Conservation (phyloP, 1,139 yeast genomes). For the Arxiozyma slooffiae region DNA sequence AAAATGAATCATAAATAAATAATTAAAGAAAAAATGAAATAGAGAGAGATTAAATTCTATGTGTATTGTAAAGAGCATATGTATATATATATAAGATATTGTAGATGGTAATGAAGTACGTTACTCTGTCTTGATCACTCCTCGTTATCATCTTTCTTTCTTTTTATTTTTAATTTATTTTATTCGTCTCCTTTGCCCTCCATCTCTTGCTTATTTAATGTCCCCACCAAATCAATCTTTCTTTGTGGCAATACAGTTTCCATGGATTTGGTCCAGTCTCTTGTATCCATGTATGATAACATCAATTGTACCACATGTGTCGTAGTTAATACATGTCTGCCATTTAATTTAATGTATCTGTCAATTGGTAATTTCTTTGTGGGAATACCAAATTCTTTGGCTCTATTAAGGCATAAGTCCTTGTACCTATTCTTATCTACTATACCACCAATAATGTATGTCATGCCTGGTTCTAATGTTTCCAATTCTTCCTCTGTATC, state of each 20-base stretch:
- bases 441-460: conserved; percentile 88
- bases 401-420: conserved; percentile 70
- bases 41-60: background rate
- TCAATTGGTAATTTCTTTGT: conserved; percentile 84
- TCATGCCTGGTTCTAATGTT: conserved; percentile 52
- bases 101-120: no score
- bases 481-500: conserved; percentile 67
- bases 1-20: no score
- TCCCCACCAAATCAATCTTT: conserved; percentile 36
- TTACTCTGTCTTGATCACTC: no score
- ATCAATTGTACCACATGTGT: conserved; percentile 86
- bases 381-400: conserved; percentile 56
- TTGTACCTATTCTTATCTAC: conserved; percentile 93
- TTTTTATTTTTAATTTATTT: no score
- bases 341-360: conserved; percentile 70
- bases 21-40: no score
- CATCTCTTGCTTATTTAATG: conserved; percentile 1
- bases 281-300: conserved; percentile 67
- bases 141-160: no score
- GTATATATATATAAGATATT: no score
- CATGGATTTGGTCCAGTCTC: conserved; percentile 81
- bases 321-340: conserved; percentile 84
- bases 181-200: background rate
- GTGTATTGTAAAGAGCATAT: no score
- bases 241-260: conserved; percentile 76